phyloP scores from a whole-genome alignment of 1,284 basidiomycete genomes.

The Trichosporon sp. region DNA sequence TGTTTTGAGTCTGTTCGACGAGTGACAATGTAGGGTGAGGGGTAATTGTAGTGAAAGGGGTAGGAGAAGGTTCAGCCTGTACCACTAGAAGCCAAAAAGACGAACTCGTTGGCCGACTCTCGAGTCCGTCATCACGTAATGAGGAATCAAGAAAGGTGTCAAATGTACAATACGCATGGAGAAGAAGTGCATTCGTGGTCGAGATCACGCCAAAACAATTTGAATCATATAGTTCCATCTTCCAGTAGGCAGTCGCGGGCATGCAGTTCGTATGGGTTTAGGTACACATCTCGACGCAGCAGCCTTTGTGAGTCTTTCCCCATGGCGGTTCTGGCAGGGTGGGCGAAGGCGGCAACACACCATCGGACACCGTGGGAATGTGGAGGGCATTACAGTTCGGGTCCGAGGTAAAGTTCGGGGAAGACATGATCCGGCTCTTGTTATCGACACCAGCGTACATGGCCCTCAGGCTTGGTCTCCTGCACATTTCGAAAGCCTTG shows the following conservation, averaged over 20 bases:
- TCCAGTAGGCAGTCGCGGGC: background rate
- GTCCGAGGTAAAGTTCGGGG: background rate
- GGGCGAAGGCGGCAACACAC: background rate
- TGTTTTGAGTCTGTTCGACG: background rate
- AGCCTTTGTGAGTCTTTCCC: no score
- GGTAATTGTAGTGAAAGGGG: background rate
- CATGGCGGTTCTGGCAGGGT: no score
- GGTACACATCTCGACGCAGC: background rate
- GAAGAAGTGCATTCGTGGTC: constrained; percentile 7
- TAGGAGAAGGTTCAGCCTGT: background rate
- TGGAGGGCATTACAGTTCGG: background rate
- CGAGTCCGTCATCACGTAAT: background rate
- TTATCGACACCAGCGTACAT: constrained; percentile 17
- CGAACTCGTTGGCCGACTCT: background rate
- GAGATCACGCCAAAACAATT: constrained; percentile 3
- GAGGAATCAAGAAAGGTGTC: background rate
- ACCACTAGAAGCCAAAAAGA: constrained; percentile 2
- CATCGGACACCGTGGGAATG: background rate
- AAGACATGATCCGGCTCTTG: background rate
- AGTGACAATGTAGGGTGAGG: background rate
- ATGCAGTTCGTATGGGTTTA: constrained; percentile 5
- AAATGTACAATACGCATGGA: background rate
- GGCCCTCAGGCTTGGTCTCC: constrained; percentile 6
- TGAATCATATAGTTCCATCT: background rate
- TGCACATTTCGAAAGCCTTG: background rate